Evolutionary conservation across 2,329 filamentous ascomycete genomes (phyloP), one percentile per base, ranked within the genome.

Genomic region (Emericellopsis atlantica): DNA sequence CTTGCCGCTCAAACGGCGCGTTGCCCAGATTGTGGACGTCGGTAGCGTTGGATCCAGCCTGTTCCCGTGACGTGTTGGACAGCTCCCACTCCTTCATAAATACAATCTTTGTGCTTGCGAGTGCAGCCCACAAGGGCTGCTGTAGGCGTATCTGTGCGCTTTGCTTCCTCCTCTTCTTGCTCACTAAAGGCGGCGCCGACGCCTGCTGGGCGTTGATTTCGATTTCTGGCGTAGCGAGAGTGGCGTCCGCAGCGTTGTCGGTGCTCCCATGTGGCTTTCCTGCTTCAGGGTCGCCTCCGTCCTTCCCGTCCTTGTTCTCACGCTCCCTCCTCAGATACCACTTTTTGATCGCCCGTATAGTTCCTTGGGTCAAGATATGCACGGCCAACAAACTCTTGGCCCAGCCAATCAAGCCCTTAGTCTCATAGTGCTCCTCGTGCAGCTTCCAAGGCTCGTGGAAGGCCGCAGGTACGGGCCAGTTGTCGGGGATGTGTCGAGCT

Each of bases 41-140:
- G 54, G 79, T 85, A 51, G 79, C 79, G 55, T 84, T 81, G 49
- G 83, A 79, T 53, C 81, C 81, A 26, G 75, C 77, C 39, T 79
- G 81, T 61, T 88, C 84, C 42, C 76, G 76, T 45, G 81, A 74
- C 43, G 81, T 79, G 57, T 84, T 79, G 49, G 84, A 90, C 57
- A 93, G 76, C 62, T 88, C 83, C 51, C 86, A 85, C 61, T 88
- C 89, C 65, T 94, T 92, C 55, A 93, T 81, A 64, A 95, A 87
- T 52, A 92, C 90, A 57, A 95, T 89, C 70, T 95, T 95, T 55
- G 89, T 95, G 64, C 87, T 95, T 40, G 89, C 89, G 51, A 95
- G 75, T 37, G 89, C 89, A 48, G 89, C 87, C 89, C 89, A 95
- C 48, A 95, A 76, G 38, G 89, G 89, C 64, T 95, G 89, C 55